Base-by-base conservation (phyloP, 164 flowering plant genomes). In the Magnolia sinica region DNA sequence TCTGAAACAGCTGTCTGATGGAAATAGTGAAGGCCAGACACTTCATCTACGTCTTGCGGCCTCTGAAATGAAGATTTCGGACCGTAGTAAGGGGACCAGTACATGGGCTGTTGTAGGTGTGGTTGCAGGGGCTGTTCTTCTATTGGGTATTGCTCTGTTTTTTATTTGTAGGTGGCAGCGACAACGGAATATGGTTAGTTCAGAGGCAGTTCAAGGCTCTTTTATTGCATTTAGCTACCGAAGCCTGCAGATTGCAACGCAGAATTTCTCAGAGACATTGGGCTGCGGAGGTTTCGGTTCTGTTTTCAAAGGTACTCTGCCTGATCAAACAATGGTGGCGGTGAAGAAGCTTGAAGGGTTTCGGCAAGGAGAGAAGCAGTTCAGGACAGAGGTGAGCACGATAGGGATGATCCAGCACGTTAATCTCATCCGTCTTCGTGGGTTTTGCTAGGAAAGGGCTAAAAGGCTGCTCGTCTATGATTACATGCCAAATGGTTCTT, bases 341-440 rank as follows among this genome's bases (percentile, higher is more conserved):
- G 88, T 85, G 72, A 88, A 88, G 86, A 81, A 78, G 71, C 89
- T 90, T 3, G 87, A 87, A 75, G 77, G 88, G 68, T 2, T 81
- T 16, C 77, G 80, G 23, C 92, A 89, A 79, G 88, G 87, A 19
- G 89, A 87, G 75, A 89, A 89, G 84, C 90, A 87, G 73, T 89
- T 89, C 75, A 75, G 88, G 51, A 74, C 87, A 1, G 93, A 91
- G 73, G 95, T 91, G 19, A 87, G 87, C 82, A 89, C 93, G 0
- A 88, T 91, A 14, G 95, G 95, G 64, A 86, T 82, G 61, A 84
- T 89, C 77, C 94, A 87, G 64, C 91, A 88, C 72, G 82, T 86
- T 19, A 88, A 89, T 82, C 87, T 88, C 8, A 86, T 86, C 27
- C 85, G 89, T 14, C 83, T 89, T 37, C 86, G 85, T 13, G 92